Percentiles rank a stretch among this genome's conserved stretches.
Evolutionary conservation across 148 eudicot species (phyloP).

Genomic region (Spergularia bocconei): DNA sequence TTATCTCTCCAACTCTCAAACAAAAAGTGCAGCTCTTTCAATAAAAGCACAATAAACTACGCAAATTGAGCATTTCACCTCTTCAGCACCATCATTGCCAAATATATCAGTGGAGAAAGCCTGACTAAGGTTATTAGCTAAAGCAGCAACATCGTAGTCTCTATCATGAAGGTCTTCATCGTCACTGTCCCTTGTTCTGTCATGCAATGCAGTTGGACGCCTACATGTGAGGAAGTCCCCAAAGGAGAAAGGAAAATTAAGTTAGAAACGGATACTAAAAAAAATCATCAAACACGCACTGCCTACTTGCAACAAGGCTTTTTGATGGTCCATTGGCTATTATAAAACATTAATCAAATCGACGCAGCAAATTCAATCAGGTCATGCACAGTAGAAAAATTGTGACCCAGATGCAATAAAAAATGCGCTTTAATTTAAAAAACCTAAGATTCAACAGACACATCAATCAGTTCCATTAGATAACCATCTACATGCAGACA

Average conservation of each 20-base stretch:
- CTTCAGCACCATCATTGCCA: conserved; percentile 66
- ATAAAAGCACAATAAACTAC: neutral
- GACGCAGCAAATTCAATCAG: neutral
- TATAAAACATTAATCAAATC: neutral
- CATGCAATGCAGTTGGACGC: conserved; percentile 92
- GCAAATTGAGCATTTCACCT: conserved; percentile 40
- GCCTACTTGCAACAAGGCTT: neutral
- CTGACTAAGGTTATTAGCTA: conserved; percentile 85
- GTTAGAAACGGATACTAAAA: neutral
- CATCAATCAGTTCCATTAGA: no score
- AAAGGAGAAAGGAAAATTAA: conserved; percentile 1
- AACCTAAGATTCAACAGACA: no score
- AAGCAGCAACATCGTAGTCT: conserved; percentile 85
- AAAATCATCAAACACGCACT: neutral
- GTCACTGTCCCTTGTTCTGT: conserved; percentile 91
- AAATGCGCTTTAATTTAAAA: no score
- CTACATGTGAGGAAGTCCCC: conserved; percentile 35
- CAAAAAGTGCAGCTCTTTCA: neutral
- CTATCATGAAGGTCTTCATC: conserved; percentile 88
- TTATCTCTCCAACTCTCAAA: neutral
- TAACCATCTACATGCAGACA: no score
- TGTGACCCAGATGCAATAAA: no score
- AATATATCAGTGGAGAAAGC: conserved; percentile 66
- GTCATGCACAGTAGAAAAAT: no score
- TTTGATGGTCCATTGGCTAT: neutral